A percentile compares a stretch with the other conserved stretches of the same genome.
Evolutionary conservation across 2,329 filamentous ascomycete species (phyloP).

Genomic region (Aspergillus pseudoglaucus): DNA sequence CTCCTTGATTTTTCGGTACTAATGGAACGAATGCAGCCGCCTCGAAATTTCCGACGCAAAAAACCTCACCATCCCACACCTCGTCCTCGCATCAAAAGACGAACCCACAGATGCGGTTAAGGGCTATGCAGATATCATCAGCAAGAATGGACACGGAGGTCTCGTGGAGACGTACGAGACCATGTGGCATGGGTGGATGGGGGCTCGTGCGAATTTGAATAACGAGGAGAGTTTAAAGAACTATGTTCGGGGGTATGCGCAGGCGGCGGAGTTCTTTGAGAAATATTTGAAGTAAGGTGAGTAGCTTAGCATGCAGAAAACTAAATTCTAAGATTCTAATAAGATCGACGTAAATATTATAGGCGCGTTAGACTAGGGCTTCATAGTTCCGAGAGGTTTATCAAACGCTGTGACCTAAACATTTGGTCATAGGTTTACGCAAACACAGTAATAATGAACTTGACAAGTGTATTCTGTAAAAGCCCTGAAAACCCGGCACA

Average conservation of each 20-base stretch:
- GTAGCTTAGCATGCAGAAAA: background rate
- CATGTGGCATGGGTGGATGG: slow-evolving; percentile 71
- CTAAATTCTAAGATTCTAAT: too few species aligned
- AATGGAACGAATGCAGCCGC: slow-evolving; percentile 7
- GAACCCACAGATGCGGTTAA: slow-evolving; percentile 51
- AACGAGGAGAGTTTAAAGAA: slow-evolving; percentile 51
- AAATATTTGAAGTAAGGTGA: slow-evolving; percentile 9
- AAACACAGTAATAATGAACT: too few species aligned
- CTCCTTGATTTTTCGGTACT: slow-evolving; percentile 8
- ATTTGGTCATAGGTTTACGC: too few species aligned
- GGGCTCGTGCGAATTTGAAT: slow-evolving; percentile 55
- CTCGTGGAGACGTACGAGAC: slow-evolving; percentile 58
- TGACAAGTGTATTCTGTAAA: too few species aligned
- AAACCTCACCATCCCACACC: slow-evolving; percentile 55
- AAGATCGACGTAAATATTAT: too few species aligned
- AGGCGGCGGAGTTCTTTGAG: slow-evolving; percentile 20
- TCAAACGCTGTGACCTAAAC: too few species aligned
- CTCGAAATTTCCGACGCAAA: slow-evolving; percentile 54
- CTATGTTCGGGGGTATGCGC: slow-evolving; percentile 49
- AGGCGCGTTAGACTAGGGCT: too few species aligned
- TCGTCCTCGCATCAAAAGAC: slow-evolving; percentile 60
- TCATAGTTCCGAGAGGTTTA: too few species aligned
- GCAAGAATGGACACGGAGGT: slow-evolving; percentile 47
- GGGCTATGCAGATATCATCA: slow-evolving; percentile 47
- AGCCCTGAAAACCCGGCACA: too few species aligned